These are phyloP conservation scores for Fusarium chaquense DNA, from an alignment of 2,329 filamentous ascomycete species.

Conservation along the genomic window DNA sequence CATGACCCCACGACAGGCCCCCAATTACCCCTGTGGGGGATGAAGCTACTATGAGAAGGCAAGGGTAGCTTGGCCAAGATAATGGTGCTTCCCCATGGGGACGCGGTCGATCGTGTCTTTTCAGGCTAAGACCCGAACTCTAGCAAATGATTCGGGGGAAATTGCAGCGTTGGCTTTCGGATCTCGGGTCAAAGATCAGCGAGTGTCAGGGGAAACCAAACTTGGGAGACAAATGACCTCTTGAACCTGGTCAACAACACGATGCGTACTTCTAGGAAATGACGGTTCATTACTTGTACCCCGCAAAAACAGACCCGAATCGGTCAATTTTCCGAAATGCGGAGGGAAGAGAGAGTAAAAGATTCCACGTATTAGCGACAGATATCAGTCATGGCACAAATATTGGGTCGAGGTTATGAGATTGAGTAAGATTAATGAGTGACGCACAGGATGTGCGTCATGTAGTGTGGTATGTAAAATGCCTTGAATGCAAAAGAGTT, in stretches of 20 bases:
- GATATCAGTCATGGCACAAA: conserved; percentile 4
- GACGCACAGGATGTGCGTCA: conserved; percentile 4
- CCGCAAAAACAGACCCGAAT: conserved; percentile 32
- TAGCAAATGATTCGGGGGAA: conserved; percentile 27
- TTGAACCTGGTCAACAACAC: conserved; percentile 15
- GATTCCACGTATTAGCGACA: conserved; percentile 43
- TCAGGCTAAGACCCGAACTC: conserved; percentile 32
- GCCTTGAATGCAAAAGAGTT: conserved; percentile 21
- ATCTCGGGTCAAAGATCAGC: conserved; percentile 39
- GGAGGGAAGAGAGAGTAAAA: conserved; percentile 24
- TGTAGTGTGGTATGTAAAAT: conserved; percentile 22
- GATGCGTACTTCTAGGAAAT: conserved; percentile 3
- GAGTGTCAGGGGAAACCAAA: conserved; percentile 28
- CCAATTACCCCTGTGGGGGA: conserved; percentile 44
- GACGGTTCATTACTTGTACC: conserved; percentile 11
- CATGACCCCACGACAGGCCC: conserved; percentile 40
- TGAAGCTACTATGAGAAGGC: conserved; percentile 26
- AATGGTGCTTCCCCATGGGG: conserved; percentile 43
- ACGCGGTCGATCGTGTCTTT: conserved; percentile 37
- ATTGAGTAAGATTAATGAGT: conserved; percentile 8
- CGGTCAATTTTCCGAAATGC: conserved; percentile 26
- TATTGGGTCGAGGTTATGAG: neutral
- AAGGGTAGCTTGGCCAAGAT: conserved; percentile 27
- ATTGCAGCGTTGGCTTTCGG: conserved; percentile 25
- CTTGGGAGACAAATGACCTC: conserved; percentile 23